These are phyloP conservation scores for Suillus discolor DNA, from an alignment of 768 basidiomycete species.

Conservation along the genomic window DNA sequence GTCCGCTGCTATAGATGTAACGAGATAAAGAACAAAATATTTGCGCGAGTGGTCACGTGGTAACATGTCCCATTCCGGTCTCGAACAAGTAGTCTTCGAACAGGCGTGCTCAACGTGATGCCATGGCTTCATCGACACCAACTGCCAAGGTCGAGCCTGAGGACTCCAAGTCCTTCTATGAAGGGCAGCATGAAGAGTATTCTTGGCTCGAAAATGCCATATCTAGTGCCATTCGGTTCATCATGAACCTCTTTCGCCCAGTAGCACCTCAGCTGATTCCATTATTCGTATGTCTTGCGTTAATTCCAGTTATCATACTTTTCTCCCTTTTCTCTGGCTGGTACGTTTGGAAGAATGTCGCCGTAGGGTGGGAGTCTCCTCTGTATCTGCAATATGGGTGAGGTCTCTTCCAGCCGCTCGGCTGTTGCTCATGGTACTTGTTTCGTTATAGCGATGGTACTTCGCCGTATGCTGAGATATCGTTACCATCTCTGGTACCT, in stretches of 20 bases:
- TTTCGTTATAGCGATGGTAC: slow-evolving; percentile 54
- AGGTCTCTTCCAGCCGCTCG: slow-evolving; percentile 22
- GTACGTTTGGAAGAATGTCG: slow-evolving; percentile 72
- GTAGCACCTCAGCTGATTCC: slow-evolving; percentile 69
- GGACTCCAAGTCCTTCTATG: slow-evolving; percentile 1
- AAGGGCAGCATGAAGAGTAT: background rate
- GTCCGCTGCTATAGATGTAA: background rate
- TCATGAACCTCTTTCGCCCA: slow-evolving; percentile 45
- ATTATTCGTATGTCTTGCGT: slow-evolving; percentile 55
- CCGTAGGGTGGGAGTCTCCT: slow-evolving; percentile 69
- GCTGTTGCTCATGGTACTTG: background rate
- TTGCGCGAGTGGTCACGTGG: background rate
- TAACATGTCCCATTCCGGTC: background rate
- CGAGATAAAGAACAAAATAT: background rate
- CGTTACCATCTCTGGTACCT: slow-evolving; percentile 52
- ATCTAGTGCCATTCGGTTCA: slow-evolving; percentile 24
- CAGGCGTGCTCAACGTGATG: background rate
- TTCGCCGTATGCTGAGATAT: slow-evolving; percentile 61
- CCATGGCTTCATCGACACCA: slow-evolving; percentile 8
- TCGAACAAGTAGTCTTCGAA: background rate
- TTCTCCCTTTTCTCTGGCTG: slow-evolving; percentile 70
- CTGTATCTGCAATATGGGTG: slow-evolving; percentile 84
- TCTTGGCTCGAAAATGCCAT: background rate
- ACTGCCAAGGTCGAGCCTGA: slow-evolving; percentile 9
- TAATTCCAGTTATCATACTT: slow-evolving; percentile 63